Base-by-base conservation (phyloP, 2,329 filamentous ascomycete species). In the Ophiocordyceps camponoti-rufipedis region DNA sequence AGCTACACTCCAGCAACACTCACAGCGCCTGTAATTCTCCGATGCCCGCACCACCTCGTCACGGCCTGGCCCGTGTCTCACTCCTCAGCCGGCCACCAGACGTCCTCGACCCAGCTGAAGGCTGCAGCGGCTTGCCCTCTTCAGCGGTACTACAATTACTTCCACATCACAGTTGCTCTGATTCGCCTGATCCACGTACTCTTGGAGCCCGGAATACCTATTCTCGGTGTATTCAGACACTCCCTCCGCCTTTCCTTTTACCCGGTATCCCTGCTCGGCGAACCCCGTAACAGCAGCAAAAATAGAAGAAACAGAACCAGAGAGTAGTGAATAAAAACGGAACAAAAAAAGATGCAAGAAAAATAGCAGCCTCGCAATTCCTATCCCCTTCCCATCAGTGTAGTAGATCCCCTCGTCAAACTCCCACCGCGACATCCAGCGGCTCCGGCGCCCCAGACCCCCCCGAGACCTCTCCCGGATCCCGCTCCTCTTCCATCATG, bases 401-500 rank as follows among this genome's bases (percentile, higher is more conserved):
- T n/a, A n/a, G n/a, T n/a, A n/a, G n/a, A n/a, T n/a, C n/a, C 23
- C 23, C 23, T 23, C 23, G 3, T 23, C 5, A 47, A 28, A 42
- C 38, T 28, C 45, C 44, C 28, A 51, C 41, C 10, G 47, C 45
- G 48, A 53, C 49, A 44, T 60, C 58, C 58, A 60, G 58, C 47
- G 56, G 52, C 41, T 61, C 58, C 28, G 52, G 54, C 51, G 41
- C 10, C 2, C 6, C 32, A 14, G 58, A 50, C 50, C 52, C 43
- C 57, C 51, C 28, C 50, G 45, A 32, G 50, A 46, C 32, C 12
- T 55, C 59, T 43, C 62, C 59, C 52, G 61, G 47, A 45, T 56
- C 59, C 39, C 62, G 63, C 54, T 78, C 72, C 54, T 78, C 74
- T 56, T 78, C 72, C 70, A 78, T 76, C 67, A 78, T 74, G 42